These are phyloP conservation scores for Crucibulum cyathiforme DNA, from an alignment of 1,284 basidiomycete genomes.

Conservation along the genomic window DNA sequence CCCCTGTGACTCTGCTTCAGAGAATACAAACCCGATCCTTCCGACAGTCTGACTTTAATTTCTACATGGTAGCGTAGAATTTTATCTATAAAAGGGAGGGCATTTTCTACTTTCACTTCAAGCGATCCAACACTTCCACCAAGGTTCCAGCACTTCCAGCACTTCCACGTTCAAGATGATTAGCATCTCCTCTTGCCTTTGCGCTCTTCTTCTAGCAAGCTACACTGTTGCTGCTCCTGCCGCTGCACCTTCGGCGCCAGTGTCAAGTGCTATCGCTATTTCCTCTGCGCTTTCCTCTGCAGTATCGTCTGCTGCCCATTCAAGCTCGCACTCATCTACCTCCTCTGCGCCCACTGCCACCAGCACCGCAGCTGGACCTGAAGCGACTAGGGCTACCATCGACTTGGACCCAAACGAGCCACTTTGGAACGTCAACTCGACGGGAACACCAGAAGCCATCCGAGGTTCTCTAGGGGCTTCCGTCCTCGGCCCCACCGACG, in stretches of 20 bases:
- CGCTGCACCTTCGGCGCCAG: conserved; percentile 15
- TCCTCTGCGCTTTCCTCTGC: conserved; percentile 8
- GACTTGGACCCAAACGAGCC: conserved; percentile 58
- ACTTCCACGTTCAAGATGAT: conserved; percentile 17
- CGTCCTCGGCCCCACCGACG: conserved; percentile 64
- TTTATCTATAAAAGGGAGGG: too few relatives aligned
- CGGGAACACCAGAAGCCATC: conserved; percentile 32
- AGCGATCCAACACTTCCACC: not conserved
- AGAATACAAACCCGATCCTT: too few relatives aligned
- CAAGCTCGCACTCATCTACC: not conserved
- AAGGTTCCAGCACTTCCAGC: too few relatives aligned
- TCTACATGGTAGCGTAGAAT: too few relatives aligned
- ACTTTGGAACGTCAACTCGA: conserved; percentile 42
- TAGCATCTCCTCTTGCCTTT: conserved; percentile 34
- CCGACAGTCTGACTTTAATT: too few relatives aligned
- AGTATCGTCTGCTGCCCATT: conserved; percentile 5
- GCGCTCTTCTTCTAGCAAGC: conserved; percentile 36
- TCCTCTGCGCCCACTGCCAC: not conserved
- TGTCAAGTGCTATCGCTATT: conserved; percentile 13
- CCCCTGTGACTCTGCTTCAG: too few relatives aligned
- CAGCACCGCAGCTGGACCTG: conserved; percentile 5
- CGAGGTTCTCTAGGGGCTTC: conserved; percentile 53
- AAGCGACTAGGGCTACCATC: conserved; percentile 53
- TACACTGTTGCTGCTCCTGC: conserved; percentile 12
- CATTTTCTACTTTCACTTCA: too few relatives aligned